phyloP scores from a whole-genome alignment of 179 eudicot species.

The Beta corolliflora region DNA sequence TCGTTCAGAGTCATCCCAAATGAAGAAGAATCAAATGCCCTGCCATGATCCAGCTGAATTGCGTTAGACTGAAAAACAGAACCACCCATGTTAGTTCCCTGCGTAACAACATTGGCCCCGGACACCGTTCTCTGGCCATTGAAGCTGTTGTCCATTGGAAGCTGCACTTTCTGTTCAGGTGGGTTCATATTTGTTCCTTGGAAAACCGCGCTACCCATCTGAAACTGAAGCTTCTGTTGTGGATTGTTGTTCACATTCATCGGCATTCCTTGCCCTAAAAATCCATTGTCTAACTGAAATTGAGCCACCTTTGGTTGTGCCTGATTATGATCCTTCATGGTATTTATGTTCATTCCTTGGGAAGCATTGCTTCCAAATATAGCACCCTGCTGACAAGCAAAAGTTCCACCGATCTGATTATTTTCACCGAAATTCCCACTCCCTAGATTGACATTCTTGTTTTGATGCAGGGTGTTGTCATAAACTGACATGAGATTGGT shows the following conservation, averaged over 20 bases:
- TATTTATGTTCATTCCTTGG: conserved; percentile 20
- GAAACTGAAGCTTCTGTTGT: conserved; percentile 26
- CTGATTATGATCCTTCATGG: conserved; percentile 18
- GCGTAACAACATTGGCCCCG: conserved; percentile 21
- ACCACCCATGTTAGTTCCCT: conserved; percentile 22
- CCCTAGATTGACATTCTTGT: conserved; percentile 23
- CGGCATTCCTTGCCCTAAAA: conserved; percentile 26
- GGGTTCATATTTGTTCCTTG: conserved; percentile 14
- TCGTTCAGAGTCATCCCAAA: conserved; percentile 34
- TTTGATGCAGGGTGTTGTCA: conserved; percentile 21
- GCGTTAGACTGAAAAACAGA: conserved; percentile 24
- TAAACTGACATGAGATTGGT: conserved; percentile 37
- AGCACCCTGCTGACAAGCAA: conserved; percentile 27
- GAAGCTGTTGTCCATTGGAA: conserved; percentile 16
- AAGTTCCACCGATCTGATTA: conserved; percentile 14
- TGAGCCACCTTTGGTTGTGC: conserved; percentile 18
- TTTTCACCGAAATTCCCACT: conserved; percentile 7
- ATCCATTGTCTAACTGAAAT: conserved; percentile 30
- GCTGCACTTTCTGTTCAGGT: conserved; percentile 22
- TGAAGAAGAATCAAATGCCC: conserved; percentile 32
- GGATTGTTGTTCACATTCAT: conserved; percentile 17
- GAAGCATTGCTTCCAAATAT: conserved; percentile 27
- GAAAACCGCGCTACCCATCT: conserved; percentile 19
- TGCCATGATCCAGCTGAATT: conserved; percentile 34
- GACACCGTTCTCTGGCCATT: conserved; percentile 2